Evolutionary conservation across 208 protist genomes (phyloP), one percentile per base, ranked within the genome.

Genomic region (Acanthamoeba sp.): DNA sequence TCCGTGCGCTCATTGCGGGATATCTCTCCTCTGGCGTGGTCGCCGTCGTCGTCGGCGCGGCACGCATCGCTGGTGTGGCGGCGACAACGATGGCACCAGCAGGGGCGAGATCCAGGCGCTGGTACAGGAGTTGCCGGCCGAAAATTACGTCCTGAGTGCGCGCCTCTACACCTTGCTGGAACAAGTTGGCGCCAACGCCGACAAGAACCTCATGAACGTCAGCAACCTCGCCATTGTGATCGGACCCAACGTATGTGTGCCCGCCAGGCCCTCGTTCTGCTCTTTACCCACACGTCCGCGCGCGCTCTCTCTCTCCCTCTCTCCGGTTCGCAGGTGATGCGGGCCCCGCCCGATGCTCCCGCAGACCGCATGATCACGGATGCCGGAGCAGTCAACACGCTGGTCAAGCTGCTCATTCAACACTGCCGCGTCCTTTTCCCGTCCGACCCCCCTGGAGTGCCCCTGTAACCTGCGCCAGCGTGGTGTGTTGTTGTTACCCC

Each of bases 161-260:
- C 71, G 71, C 5, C 36, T 80, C 22, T 80, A 34, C 34, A 36
- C 34, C 71, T 12, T 80, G 36, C 36, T 36, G 34, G 36, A 27
- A 7, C n/a, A 18, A 45, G 71, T 80, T 16, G 36, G 6, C n/a
- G 71, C 2, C 10, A 42, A 42, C 20, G 18, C 34, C 10, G 71
- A 80, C 34, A 45, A 80, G 71, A 80, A 80, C 22, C n/a, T 48
- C 20, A 80, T 80, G 71, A 80, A 80, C 34, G 71, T 20, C 12
- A 48, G 9, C 71, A 80, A 80, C 71, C 9, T 80, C 7, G 71
- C 71, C 71, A 80, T 80, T 18, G 71, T 80, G 14, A 36, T 80
- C n/a, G 71, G 71, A 48, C 71, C 71, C n/a, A 80, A 80, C 20
- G 34, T 80, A 66, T 7, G 59, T 32, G n/a, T n/a, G n/a, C n/a